Evolutionary conservation across 768 basidiomycete genomes (phyloP), one percentile per base, ranked within the genome.

Genomic region (Lepiota brunneoincarnata): DNA sequence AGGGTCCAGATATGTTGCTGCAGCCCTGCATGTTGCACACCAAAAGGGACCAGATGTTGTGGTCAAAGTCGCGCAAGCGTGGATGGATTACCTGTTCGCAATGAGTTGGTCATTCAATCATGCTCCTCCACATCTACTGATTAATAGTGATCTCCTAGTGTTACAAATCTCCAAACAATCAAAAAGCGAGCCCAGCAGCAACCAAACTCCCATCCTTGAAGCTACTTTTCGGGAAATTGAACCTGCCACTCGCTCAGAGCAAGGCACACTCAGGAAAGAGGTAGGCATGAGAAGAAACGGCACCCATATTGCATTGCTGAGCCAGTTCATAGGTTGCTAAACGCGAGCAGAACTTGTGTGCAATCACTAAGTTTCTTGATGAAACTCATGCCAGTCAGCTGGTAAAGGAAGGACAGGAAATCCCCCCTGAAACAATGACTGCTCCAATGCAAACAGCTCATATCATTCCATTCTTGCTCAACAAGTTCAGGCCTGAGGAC

Each of bases 1-100:
- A 40, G 62, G 60, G 11, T 42, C 57, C 47, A 51, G 63, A 58
- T 58, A 64, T 37, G 63, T 59, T 3, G 58, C 63, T 24, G 49
- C 60, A 20, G 46, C 51, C 28, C 58, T 65, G 36, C 57, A 60
- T 38, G 59, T 62, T 35, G 61, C 63, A 47, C 15, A 55, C 40
- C 24, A 26, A 31, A 59, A 62, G 45, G 59, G 59, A 5, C 15
- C 15, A 12, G 56, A 58, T 3, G 44, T 26, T 9, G 57, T 64
- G 31, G 34, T 59, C 21, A 34, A 58, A 12, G 23, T 58, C 23
- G 62, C 61, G 28, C 56, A 62, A 18, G 59, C 59, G 34, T 62
- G 63, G 63, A 17, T 61, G 36, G 50, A 61, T 11, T 4, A 63
- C 35, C 42, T 63, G 3, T 59, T 60, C 20, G 34, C 61, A 20